These are phyloP conservation scores for Diplodia seriata DNA, from an alignment of 2,329 filamentous ascomycete genomes.

Conservation along the genomic window DNA sequence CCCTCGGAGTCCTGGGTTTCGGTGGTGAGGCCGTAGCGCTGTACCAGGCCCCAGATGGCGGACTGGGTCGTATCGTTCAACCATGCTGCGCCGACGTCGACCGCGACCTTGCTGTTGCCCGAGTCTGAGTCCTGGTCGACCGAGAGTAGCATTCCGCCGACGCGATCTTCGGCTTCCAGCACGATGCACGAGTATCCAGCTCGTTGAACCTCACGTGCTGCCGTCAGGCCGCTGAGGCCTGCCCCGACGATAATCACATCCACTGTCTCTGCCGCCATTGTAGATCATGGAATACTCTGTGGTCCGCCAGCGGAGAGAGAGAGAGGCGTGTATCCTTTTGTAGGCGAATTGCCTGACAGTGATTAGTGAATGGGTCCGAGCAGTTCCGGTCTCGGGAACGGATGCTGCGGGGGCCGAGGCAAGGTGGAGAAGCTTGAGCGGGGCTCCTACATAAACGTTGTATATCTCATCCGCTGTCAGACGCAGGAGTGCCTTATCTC, in stretches of 20 bases:
- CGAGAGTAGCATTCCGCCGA: constrained; percentile 58
- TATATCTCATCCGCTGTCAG: neutral
- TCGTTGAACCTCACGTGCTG: constrained; percentile 45
- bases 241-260: constrained; percentile 53
- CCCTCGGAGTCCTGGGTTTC: constrained; percentile 59
- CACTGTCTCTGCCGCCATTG: neutral
- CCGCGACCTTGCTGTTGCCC: constrained; percentile 37
- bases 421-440: neutral
- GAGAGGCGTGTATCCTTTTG: neutral
- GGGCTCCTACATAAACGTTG: neutral
- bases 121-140: constrained; percentile 45
- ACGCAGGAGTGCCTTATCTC: neutral
- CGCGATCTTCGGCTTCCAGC: constrained; percentile 58
- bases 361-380: neutral
- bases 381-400: neutral
- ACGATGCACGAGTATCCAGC: constrained; percentile 52
- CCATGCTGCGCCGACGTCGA: constrained; percentile 65
- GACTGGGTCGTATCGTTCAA: constrained; percentile 64
- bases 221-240: constrained; percentile 46
- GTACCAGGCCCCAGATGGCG: constrained; percentile 52
- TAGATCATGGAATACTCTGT: neutral
- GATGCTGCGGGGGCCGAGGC: neutral
- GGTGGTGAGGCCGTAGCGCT: constrained; percentile 52
- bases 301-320: neutral
- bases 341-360: neutral